Percentiles rank a stretch among this genome's conserved stretches.
phyloP scores from a whole-genome alignment of 257 asterid species.

The Cynanchum wilfordii region DNA sequence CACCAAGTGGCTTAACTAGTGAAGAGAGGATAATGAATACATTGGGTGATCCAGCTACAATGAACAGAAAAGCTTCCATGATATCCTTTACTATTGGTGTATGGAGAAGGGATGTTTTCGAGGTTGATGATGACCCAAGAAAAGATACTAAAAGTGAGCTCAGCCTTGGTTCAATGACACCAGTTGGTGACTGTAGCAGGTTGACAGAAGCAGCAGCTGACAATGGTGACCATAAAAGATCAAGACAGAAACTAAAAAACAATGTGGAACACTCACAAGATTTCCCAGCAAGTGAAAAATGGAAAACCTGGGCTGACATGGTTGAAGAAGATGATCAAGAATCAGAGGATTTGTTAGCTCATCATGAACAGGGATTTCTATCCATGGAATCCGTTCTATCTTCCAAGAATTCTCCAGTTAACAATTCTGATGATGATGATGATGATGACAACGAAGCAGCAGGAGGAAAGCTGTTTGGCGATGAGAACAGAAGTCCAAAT shows the following conservation, averaged over 20 bases:
- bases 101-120: conserved; percentile 1
- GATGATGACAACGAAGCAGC: neutral
- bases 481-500: conserved; percentile 50
- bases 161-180: conserved; percentile 16
- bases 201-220: conserved; percentile 11
- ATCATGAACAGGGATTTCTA: neutral
- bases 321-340: conserved; percentile 64
- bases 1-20: neutral
- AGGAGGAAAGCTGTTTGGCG: conserved; percentile 21
- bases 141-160: conserved; percentile 13
- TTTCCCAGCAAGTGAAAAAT: conserved; percentile 10
- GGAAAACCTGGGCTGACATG: conserved; percentile 78
- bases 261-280: neutral
- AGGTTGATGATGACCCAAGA: conserved; percentile 6
- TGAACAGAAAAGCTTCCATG: too few species aligned
- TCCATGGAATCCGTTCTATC: conserved; percentile 6
- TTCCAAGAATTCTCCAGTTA: conserved; percentile 17
- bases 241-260: conserved; percentile 7
- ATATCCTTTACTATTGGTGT: neutral
- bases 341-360: conserved; percentile 9
- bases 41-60: neutral
- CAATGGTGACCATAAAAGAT: conserved; percentile 4
- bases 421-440: conserved; percentile 7
- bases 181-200: neutral
- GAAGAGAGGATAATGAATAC: conserved; percentile 12